These are phyloP conservation scores for Sporothrix variecibatus DNA, from an alignment of 2,329 filamentous ascomycete species.

Conservation along the genomic window DNA sequence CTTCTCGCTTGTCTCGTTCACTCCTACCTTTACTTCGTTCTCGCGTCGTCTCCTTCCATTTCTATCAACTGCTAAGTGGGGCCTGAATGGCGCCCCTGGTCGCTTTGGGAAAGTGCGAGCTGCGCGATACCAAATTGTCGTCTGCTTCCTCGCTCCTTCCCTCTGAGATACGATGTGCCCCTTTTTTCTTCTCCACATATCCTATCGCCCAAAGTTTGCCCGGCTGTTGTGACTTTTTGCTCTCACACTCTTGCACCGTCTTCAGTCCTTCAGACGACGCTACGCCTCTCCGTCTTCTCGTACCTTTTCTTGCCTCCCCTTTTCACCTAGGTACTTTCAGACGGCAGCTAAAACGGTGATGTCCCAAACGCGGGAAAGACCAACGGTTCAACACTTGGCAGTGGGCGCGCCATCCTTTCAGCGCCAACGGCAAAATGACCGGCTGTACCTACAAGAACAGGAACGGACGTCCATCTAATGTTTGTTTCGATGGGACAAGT, in stretches of 20 bases:
- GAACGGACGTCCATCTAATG: not conserved
- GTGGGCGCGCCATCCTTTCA: not conserved
- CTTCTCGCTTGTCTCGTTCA: too few species aligned
- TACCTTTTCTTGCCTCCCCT: not conserved
- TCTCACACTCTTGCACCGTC: too few species aligned
- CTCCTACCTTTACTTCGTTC: not conserved
- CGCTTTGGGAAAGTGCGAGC: slow-evolving; percentile 1
- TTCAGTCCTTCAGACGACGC: too few species aligned
- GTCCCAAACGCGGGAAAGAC: not conserved
- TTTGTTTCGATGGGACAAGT: too few species aligned
- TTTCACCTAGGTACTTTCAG: not conserved
- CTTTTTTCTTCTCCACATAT: not conserved
- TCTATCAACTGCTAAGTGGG: slow-evolving; percentile 15
- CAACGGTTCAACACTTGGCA: slow-evolving; percentile 2
- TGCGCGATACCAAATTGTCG: not conserved
- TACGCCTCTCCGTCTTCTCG: not conserved
- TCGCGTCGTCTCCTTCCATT: slow-evolving; percentile 1
- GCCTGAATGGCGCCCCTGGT: not conserved
- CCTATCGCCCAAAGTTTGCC: not conserved
- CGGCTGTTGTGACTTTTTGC: not conserved
- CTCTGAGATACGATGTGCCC: not conserved
- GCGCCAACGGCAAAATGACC: not conserved
- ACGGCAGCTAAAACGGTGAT: not conserved
- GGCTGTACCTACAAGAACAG: not conserved
- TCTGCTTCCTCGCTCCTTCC: not conserved